Conservation (phyloP, 306 rosid species). For the Casuarina cunninghamiana region DNA sequence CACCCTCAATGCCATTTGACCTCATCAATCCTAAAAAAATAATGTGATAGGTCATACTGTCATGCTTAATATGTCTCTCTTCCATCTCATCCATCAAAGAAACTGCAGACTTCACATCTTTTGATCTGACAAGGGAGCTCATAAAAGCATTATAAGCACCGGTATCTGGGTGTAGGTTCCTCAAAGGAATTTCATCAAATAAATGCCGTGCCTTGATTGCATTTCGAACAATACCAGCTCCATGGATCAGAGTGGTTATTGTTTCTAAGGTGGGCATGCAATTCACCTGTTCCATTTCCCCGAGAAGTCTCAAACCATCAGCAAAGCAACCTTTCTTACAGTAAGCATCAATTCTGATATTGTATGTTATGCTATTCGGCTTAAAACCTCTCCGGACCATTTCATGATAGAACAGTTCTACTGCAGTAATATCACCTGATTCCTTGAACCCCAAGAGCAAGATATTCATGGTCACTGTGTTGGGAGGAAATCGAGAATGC, state of each 20-base stretch:
- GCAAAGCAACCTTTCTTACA: conserved; percentile 73
- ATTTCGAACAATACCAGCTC: conserved; percentile 78
- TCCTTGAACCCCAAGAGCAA: conserved; percentile 89
- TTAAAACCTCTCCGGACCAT: conserved; percentile 73
- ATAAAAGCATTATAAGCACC: conserved; percentile 80
- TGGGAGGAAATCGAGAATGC: conserved; percentile 55
- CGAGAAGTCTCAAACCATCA: conserved; percentile 72
- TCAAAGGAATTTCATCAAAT: conserved; percentile 58
- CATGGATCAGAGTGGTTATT: conserved; percentile 88
- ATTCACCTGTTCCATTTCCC: conserved; percentile 66
- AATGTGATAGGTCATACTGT: conserved; percentile 71
- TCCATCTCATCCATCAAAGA: conserved; percentile 76
- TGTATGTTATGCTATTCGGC: conserved; percentile 67
- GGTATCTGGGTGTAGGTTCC: conserved; percentile 59
- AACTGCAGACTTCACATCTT: conserved; percentile 55
- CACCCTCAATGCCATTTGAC: conserved; percentile 48
- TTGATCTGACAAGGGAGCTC: conserved; percentile 54
- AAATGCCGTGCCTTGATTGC: conserved; percentile 54
- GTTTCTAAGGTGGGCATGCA: conserved; percentile 53
- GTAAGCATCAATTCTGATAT: conserved; percentile 74
- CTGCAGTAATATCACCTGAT: conserved; percentile 73
- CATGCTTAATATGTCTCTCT: conserved; percentile 48
- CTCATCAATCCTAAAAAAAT: conserved; percentile 58
- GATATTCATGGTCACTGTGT: conserved; percentile 82
- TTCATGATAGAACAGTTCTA: conserved; percentile 85